phyloP scores from a whole-genome alignment of 495 filamentous ascomycete genomes.

The Hyaloscypha hepaticicola region DNA sequence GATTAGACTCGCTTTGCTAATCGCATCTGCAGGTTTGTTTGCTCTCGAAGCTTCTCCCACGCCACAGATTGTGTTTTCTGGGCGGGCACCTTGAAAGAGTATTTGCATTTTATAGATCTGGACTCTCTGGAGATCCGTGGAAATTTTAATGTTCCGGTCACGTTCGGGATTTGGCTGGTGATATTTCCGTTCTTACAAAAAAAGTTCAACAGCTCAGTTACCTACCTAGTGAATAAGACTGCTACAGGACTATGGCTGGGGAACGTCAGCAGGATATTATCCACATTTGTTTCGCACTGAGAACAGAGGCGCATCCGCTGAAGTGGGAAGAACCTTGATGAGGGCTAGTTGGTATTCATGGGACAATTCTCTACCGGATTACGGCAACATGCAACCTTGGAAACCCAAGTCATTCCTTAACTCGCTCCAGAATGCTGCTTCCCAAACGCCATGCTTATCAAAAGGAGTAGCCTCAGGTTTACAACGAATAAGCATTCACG shows the following conservation, averaged over 20 bases:
- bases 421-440: slow-evolving; percentile 23
- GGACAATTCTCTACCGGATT: slow-evolving; percentile 20
- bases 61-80: background rate
- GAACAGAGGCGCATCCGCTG: too few relatives aligned
- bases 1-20: slow-evolving; percentile 17
- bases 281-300: too few relatives aligned
- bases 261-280: too few relatives aligned
- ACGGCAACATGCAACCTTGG: slow-evolving; percentile 2
- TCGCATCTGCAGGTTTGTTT: slow-evolving; percentile 8
- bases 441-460: slow-evolving; percentile 32
- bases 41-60: slow-evolving; percentile 19
- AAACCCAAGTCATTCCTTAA: background rate
- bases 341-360: background rate
- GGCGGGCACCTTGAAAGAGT: background rate
- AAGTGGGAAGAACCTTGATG: too few relatives aligned
- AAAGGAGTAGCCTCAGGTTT: slow-evolving; percentile 14
- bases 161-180: background rate
- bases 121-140: background rate
- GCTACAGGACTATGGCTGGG: too few relatives aligned
- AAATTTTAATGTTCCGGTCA: background rate
- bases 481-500: slow-evolving; percentile 14
- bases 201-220: background rate
- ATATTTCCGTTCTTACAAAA: background rate
- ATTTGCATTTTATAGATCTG: background rate
- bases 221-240: too few relatives aligned